A percentile compares a stretch with the other conserved stretches of the same genome.
phyloP scores from a whole-genome alignment of 78 protist genomes.

The Mantamonas sphyraenae region DNA sequence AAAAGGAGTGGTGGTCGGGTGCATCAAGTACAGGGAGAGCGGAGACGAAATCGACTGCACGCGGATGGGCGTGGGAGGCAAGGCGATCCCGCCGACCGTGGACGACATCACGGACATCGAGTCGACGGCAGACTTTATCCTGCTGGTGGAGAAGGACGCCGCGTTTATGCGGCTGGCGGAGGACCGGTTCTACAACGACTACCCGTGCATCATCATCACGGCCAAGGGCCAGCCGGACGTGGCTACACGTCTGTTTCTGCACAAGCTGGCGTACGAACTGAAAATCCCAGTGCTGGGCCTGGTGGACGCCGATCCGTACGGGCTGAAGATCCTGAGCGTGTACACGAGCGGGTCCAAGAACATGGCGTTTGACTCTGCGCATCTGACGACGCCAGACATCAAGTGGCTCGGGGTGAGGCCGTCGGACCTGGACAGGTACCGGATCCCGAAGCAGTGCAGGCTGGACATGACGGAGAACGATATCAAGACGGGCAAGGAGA shows the following conservation, averaged over 20 bases:
- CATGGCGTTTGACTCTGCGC: constrained; percentile 56
- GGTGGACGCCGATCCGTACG: constrained; percentile 59
- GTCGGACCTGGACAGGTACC: constrained; percentile 41
- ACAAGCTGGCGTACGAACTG: constrained; percentile 6
- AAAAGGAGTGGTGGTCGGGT: constrained; percentile 57
- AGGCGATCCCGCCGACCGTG: constrained; percentile 51
- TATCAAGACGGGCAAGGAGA: constrained; percentile 28
- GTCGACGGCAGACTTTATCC: constrained; percentile 54
- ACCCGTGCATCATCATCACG: constrained; percentile 49
- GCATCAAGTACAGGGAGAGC: constrained; percentile 25
- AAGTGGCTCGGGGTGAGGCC: constrained; percentile 68
- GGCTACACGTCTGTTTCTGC: constrained; percentile 38
- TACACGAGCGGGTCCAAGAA: constrained; percentile 59
- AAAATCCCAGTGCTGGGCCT: constrained; percentile 53
- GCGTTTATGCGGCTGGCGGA: constrained; percentile 60
- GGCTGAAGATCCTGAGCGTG: constrained; percentile 53
- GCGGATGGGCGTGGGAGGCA: constrained; percentile 56
- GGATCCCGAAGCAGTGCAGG: constrained; percentile 46
- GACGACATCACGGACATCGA: constrained; percentile 38
- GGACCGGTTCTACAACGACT: constrained; percentile 55
- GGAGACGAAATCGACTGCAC: constrained; percentile 61
- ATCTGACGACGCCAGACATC: constrained; percentile 56
- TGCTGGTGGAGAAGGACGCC: constrained; percentile 64
- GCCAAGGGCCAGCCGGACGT: constrained; percentile 71
- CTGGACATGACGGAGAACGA: constrained; percentile 54